phyloP scores from a whole-genome alignment of 208 protist species.

The Leishmania gerbilli region DNA sequence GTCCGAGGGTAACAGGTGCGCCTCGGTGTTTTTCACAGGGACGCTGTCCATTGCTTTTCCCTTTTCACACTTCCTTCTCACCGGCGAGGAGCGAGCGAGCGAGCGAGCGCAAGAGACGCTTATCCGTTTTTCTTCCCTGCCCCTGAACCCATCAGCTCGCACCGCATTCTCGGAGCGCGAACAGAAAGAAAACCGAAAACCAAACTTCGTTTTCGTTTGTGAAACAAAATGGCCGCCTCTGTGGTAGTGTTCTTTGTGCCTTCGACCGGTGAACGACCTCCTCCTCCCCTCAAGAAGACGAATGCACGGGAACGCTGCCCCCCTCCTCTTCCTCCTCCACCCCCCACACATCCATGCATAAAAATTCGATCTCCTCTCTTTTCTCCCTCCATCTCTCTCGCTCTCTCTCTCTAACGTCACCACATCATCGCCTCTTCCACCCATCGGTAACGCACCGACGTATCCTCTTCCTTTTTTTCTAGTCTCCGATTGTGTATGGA shows the following conservation, averaged over 20 bases:
- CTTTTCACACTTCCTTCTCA: conserved; percentile 3
- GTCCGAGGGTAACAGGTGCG: background rate
- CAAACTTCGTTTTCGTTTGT: background rate
- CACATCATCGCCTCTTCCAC: background rate
- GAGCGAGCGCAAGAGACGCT: background rate
- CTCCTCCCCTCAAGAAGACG: background rate
- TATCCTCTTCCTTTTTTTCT: background rate
- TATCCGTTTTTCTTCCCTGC: background rate
- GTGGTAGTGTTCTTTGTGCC: background rate
- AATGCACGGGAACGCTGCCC: background rate
- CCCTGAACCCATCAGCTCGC: background rate
- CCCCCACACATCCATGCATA: background rate
- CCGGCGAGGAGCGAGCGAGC: background rate
- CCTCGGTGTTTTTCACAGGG: background rate
- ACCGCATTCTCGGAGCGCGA: background rate
- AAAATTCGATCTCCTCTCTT: background rate
- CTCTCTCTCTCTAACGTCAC: background rate
- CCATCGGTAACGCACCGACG: background rate
- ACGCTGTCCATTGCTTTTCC: background rate
- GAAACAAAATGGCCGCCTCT: background rate
- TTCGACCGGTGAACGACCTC: background rate
- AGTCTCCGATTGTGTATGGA: background rate
- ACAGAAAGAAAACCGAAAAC: background rate
- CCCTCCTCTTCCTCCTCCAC: background rate
- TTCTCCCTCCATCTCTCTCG: conserved; percentile 7